phyloP scores from a whole-genome alignment of 2,329 filamentous ascomycete species.

The Aspergillus sp. region DNA sequence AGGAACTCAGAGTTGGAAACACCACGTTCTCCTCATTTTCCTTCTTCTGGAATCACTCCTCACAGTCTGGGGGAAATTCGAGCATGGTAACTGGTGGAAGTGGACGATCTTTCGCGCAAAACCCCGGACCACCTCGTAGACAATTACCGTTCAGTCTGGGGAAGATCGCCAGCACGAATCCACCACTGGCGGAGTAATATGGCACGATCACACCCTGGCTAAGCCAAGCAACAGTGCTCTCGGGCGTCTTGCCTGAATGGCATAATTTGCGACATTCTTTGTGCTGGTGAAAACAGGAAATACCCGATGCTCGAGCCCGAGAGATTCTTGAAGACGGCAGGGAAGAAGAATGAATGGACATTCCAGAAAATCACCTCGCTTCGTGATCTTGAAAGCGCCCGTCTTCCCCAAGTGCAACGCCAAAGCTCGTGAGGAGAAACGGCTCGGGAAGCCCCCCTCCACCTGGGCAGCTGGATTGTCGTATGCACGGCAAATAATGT shows the following conservation, averaged over 20 bases:
- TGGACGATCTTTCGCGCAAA: background rate
- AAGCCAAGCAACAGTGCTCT: background rate
- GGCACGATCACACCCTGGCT: constrained; percentile 1
- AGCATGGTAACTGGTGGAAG: constrained; percentile 3
- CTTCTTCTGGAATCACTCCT: background rate
- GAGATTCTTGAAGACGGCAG: background rate
- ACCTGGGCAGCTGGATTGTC: background rate
- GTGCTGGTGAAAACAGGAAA: background rate
- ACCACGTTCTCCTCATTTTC: constrained; percentile 1
- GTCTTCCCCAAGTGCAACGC: background rate
- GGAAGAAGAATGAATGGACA: background rate
- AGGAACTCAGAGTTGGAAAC: background rate
- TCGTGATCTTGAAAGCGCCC: background rate
- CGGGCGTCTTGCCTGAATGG: background rate
- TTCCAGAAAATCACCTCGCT: background rate
- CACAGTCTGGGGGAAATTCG: background rate
- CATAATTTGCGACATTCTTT: background rate
- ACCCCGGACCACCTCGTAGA: constrained; percentile 5
- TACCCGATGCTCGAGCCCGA: background rate
- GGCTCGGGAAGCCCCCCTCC: too few relatives aligned
- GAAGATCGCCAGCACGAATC: constrained; percentile 18
- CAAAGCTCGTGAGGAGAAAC: background rate
- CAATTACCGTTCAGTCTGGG: constrained; percentile 10
- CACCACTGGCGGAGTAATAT: constrained; percentile 11
- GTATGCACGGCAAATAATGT: background rate